A percentile compares a stretch with the other conserved stretches of the same genome.
phyloP scores from a whole-genome alignment of 225 moss, liverwort and hornwort species.

The Lunularia cruciata region DNA sequence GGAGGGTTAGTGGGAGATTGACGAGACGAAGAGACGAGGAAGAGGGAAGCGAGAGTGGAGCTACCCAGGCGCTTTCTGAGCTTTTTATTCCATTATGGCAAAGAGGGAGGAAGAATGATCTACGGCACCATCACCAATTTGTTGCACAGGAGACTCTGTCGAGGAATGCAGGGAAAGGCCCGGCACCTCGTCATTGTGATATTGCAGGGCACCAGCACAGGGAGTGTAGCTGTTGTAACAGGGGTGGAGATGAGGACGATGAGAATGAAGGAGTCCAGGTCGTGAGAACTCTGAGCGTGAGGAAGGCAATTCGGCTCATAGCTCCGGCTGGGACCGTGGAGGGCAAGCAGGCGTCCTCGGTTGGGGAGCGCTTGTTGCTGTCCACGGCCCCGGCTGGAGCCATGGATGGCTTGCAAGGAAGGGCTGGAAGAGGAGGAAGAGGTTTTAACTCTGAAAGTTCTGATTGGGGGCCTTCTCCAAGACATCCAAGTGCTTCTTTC shows the following conservation, averaged over 20 bases:
- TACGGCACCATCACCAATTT: background rate
- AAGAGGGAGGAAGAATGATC: background rate
- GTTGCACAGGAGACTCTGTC: background rate
- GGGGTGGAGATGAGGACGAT: background rate
- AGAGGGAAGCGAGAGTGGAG: slow-evolving; percentile 7
- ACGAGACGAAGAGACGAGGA: background rate
- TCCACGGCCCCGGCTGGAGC: background rate
- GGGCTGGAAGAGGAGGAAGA: background rate
- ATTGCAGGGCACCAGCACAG: slow-evolving; percentile 10
- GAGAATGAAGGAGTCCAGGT: background rate
- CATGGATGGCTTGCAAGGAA: background rate
- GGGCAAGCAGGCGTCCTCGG: background rate
- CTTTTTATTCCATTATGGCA: background rate
- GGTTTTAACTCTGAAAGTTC: background rate
- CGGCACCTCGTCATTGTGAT: slow-evolving; percentile 9
- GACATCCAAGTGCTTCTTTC: background rate
- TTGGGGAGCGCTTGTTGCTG: slow-evolving; percentile 1
- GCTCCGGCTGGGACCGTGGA: slow-evolving; percentile 7
- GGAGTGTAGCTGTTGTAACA: slow-evolving; percentile 14
- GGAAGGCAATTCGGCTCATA: slow-evolving; percentile 10
- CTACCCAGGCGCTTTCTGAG: slow-evolving; percentile 13
- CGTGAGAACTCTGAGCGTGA: background rate
- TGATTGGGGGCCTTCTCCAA: background rate
- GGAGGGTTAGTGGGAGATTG: background rate
- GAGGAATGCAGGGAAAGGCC: background rate